Evolutionary conservation across 1,139 yeast species (phyloP).

Genomic region (Yamadazyma atmosphaerica): DNA sequence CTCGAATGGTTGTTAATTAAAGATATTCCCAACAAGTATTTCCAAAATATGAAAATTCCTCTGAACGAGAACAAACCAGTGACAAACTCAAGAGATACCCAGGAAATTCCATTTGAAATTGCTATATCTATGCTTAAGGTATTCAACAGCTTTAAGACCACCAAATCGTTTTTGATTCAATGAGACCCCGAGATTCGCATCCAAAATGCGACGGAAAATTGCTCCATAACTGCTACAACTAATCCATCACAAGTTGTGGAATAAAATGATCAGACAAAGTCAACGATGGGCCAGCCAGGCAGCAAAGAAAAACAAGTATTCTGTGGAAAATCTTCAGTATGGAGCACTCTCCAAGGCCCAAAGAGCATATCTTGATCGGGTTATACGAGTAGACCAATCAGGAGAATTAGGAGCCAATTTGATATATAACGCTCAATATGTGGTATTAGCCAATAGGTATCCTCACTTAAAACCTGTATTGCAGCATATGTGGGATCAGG

Average conservation of each 20-base stretch:
- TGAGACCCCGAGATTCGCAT: neutral
- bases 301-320: neutral
- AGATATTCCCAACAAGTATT: constrained; percentile 49
- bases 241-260: too few relatives aligned
- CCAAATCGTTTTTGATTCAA: constrained; percentile 13
- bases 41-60: constrained; percentile 46
- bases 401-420: constrained; percentile 98
- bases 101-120: constrained; percentile 45
- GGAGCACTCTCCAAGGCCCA: constrained; percentile 59
- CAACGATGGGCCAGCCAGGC: neutral
- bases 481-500: constrained; percentile 98
- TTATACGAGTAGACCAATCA: constrained; percentile 92
- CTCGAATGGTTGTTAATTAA: constrained; percentile 54
- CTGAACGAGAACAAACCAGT: constrained; percentile 53
- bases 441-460: constrained; percentile 66
- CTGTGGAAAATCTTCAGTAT: constrained; percentile 25
- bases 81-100: constrained; percentile 62
- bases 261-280: neutral
- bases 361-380: constrained; percentile 69
- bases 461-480: constrained; percentile 74
- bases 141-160: constrained; percentile 30
- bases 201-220: neutral
- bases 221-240: neutral
- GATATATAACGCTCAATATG: constrained; percentile 88
- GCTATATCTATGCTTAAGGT: constrained; percentile 52